Conservation (phyloP, 805 yeast genomes). For the Ogataea corticis region DNA sequence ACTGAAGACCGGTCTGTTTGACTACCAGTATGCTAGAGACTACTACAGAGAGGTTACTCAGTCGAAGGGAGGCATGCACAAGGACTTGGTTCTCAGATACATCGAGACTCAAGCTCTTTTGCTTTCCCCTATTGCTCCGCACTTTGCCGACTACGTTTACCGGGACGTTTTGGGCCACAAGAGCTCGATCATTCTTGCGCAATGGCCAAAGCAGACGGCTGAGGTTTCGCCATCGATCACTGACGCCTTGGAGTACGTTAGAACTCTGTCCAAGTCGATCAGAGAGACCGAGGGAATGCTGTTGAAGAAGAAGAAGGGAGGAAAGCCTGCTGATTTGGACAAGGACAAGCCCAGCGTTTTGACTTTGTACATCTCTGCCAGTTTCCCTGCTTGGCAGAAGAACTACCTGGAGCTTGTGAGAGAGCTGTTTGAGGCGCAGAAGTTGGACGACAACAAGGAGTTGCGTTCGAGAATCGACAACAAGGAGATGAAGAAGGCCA, state of each 20-base stretch:
- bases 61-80: slow-evolving; percentile 67
- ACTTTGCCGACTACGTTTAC: slow-evolving; percentile 88
- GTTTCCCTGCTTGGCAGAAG: slow-evolving; percentile 77
- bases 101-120: slow-evolving; percentile 84
- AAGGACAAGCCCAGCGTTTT: slow-evolving; percentile 69
- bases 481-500: slow-evolving; percentile 94
- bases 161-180: slow-evolving; percentile 72
- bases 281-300: slow-evolving; percentile 93
- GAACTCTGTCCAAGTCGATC: slow-evolving; percentile 74
- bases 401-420: slow-evolving; percentile 67
- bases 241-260: slow-evolving; percentile 77
- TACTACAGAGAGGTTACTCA: slow-evolving; percentile 84
- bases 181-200: slow-evolving; percentile 66
- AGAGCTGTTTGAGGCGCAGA: slow-evolving; percentile 64
- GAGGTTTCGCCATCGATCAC: slow-evolving; percentile 61
- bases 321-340: slow-evolving; percentile 74
- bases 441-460: slow-evolving; percentile 63
- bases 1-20: slow-evolving; percentile 87
- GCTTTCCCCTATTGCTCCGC: slow-evolving; percentile 93
- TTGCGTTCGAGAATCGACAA: slow-evolving; percentile 66
- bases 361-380: slow-evolving; percentile 68
- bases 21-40: slow-evolving; percentile 93
- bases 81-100: slow-evolving; percentile 75
- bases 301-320: slow-evolving; percentile 84
- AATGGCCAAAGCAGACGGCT: slow-evolving; percentile 75